A percentile compares a stretch with the other conserved stretches of the same genome.
Evolutionary conservation across 371 early-diverging fungal species (phyloP).

Genomic region (Mortierella sp.): DNA sequence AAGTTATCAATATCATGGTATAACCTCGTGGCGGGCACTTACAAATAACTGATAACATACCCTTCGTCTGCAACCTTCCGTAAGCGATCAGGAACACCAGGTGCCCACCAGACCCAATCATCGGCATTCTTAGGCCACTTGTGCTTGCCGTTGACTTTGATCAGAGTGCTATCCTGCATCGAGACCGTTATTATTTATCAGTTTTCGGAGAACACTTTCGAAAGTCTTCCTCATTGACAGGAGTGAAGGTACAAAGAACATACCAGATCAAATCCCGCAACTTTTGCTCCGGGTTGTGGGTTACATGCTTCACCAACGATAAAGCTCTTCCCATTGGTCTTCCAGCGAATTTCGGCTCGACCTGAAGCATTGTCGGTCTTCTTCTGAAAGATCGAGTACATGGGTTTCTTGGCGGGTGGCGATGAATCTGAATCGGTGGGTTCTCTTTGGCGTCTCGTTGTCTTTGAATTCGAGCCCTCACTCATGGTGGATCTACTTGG

Average conservation of each 20-base stretch:
- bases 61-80: conserved; percentile 66
- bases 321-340: conserved; percentile 34
- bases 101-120: conserved; percentile 85
- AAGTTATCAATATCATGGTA: not conserved
- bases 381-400: conserved; percentile 51
- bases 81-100: conserved; percentile 64
- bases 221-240: not conserved
- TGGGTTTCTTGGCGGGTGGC: conserved; percentile 29
- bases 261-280: conserved; percentile 89
- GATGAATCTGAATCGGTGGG: conserved; percentile 1
- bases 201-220: not conserved
- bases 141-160: conserved; percentile 70
- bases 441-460: conserved; percentile 6
- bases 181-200: not conserved
- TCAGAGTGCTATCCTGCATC: conserved; percentile 76
- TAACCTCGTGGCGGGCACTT: not conserved
- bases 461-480: conserved; percentile 3
- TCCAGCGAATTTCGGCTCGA: conserved; percentile 30
- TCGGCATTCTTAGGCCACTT: conserved; percentile 71
- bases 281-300: conserved; percentile 53
- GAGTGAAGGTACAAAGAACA: not conserved
- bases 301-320: conserved; percentile 49
- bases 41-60: conserved; percentile 47
- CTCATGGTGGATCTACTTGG: conserved; percentile 6
- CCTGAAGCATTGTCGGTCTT: conserved; percentile 1